A percentile compares a stretch with the other conserved stretches of the same genome.
Conservation (phyloP, 352 stramenopile genomes). For the Globisporangium camurandrum region DNA sequence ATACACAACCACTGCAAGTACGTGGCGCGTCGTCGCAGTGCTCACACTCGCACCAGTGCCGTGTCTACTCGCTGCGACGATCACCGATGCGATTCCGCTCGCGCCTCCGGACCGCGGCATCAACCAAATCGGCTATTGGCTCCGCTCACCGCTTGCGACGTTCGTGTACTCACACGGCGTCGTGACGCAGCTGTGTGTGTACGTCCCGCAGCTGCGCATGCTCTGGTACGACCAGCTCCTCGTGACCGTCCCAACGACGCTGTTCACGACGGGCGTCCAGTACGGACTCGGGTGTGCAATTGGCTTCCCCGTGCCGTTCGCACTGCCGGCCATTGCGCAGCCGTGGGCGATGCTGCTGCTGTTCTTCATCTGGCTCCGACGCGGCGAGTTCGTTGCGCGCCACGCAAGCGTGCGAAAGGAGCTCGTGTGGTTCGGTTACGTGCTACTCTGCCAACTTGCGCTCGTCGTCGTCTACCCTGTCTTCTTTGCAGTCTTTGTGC, state of each 20-base stretch:
- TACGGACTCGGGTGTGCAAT: conserved; percentile 6
- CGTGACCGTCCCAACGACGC: conserved; percentile 1
- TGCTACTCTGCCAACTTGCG: conserved; percentile 6
- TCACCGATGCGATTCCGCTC: conserved; percentile 9
- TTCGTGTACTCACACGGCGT: conserved; percentile 1
- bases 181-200: background rate
- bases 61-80: conserved; percentile 3
- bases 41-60: conserved; percentile 10
- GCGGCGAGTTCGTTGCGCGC: conserved; percentile 1
- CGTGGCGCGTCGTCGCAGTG: background rate
- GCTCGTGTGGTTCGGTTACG: too few relatives aligned
- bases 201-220: background rate
- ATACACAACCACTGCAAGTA: background rate
- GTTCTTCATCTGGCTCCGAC: background rate
- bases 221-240: background rate
- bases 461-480: conserved; percentile 21
- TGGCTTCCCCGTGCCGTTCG: conserved; percentile 29
- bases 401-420: background rate
- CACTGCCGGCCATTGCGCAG: conserved; percentile 10
- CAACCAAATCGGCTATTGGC: background rate
- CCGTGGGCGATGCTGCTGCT: background rate
- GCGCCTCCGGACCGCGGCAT: too few relatives aligned
- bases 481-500: conserved; percentile 23
- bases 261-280: background rate
- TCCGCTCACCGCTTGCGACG: conserved; percentile 2